Evolutionary conservation across 2,329 filamentous ascomycete species (phyloP).

Genomic region (Exophiala sp.): DNA sequence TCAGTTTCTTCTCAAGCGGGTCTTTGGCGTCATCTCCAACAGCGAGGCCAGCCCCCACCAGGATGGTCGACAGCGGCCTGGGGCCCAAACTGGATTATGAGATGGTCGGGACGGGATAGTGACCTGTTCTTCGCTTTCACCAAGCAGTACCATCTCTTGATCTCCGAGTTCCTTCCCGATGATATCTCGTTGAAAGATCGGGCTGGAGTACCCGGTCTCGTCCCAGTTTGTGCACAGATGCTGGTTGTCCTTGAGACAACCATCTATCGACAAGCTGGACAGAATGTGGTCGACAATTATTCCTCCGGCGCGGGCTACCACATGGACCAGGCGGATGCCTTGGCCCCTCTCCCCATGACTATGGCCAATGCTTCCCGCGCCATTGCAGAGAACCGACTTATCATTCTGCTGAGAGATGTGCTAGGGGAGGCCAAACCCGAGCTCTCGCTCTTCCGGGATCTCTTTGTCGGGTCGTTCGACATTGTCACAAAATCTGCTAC

Average conservation of each 20-base stretch:
- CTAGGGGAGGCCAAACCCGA: conserved; percentile 57
- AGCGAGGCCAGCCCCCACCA: conserved; percentile 60
- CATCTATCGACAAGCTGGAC: conserved; percentile 57
- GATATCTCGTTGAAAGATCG: conserved; percentile 51
- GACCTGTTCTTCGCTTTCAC: conserved; percentile 88
- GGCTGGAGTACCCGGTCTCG: conserved; percentile 66
- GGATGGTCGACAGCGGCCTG: conserved; percentile 69
- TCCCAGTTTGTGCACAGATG: conserved; percentile 76
- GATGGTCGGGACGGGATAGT: conserved; percentile 81
- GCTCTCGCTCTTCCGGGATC: conserved; percentile 52
- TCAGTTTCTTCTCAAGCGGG: conserved; percentile 58
- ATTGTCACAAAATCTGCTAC: conserved; percentile 67
- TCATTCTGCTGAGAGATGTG: conserved; percentile 76
- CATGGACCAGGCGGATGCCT: conserved; percentile 59
- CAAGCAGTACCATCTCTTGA: conserved; percentile 78
- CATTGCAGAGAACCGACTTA: conserved; percentile 83
- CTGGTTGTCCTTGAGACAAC: conserved; percentile 74
- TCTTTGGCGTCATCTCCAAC: conserved; percentile 55
- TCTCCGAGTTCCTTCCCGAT: conserved; percentile 63
- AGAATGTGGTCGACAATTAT: conserved; percentile 44
- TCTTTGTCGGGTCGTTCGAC: conserved; percentile 72
- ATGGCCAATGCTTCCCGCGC: conserved; percentile 65
- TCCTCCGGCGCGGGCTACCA: conserved; percentile 58
- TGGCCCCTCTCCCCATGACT: conserved; percentile 57
- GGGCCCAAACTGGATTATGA: conserved; percentile 75